A percentile compares a stretch with the other conserved stretches of the same genome.
These are phyloP conservation scores for Halophytophthora batemanensis DNA, from an alignment of 352 stramenopile genomes.

Conservation along the genomic window DNA sequence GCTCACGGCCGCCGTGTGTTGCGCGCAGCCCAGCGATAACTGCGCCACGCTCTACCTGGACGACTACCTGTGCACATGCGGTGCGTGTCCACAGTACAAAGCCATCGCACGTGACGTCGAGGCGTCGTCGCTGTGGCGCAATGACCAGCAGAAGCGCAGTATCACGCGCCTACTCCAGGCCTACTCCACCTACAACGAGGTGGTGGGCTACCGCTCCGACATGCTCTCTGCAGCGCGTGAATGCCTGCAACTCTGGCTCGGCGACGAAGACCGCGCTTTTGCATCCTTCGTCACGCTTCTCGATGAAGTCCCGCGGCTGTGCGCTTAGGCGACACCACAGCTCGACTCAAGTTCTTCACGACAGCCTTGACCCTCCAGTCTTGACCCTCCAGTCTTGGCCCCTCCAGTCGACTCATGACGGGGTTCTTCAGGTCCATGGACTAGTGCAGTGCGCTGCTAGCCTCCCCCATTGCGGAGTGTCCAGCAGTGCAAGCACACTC, in stretches of 20 bases:
- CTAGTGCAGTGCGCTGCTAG: no score
- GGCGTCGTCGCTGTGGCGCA: conserved; percentile 13
- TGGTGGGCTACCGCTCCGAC: conserved; percentile 41
- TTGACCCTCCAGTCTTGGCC: no score
- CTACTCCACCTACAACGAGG: conserved; percentile 75
- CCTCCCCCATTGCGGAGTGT: conserved; percentile 29
- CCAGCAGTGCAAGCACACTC: neutral
- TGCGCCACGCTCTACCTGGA: conserved; percentile 34
- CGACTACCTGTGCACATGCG: conserved; percentile 64
- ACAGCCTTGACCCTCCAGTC: neutral
- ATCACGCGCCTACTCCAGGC: conserved; percentile 56
- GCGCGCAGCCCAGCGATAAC: neutral
- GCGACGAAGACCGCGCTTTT: conserved; percentile 65
- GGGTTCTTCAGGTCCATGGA: conserved; percentile 4
- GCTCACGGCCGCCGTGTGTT: conserved; percentile 11
- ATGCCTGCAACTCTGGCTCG: conserved; percentile 52
- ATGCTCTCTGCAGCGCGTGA: conserved; percentile 56
- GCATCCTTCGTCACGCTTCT: conserved; percentile 56
- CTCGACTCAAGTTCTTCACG: conserved; percentile 4
- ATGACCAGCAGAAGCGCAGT: conserved; percentile 27
- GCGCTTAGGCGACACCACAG: conserved; percentile 7
- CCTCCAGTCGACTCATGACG: conserved; percentile 1
- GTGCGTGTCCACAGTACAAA: conserved; percentile 58
- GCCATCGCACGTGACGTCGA: conserved; percentile 46
- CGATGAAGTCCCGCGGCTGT: conserved; percentile 48